Evolutionary conservation across 345 rosid species (phyloP).

Genomic region (Populus tremula): DNA sequence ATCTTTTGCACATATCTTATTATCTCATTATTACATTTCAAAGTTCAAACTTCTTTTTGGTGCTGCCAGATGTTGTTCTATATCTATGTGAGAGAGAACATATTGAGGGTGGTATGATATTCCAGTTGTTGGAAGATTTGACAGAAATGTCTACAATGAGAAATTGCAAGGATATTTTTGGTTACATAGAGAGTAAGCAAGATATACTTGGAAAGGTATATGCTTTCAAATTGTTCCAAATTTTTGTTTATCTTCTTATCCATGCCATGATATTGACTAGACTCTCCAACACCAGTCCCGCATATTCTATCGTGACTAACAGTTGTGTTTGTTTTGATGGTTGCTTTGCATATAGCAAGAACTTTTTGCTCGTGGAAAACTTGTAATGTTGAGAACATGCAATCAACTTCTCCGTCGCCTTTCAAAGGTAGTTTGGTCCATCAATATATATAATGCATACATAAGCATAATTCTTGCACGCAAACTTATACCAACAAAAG

Average conservation of each 20-base stretch:
- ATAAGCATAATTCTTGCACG: not conserved
- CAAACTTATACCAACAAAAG: not conserved
- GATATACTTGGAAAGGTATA: constrained; percentile 87
- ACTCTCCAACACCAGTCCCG: constrained; percentile 4
- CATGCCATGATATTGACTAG: not conserved
- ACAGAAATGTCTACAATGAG: constrained; percentile 98
- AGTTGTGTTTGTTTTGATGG: constrained; percentile 4
- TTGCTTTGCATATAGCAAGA: constrained; percentile 60
- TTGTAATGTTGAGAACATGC: constrained; percentile 98
- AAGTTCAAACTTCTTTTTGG: not conserved
- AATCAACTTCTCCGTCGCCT: constrained; percentile 99
- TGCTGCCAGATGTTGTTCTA: constrained; percentile 68
- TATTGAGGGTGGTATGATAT: constrained; percentile 98
- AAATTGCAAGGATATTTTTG: constrained; percentile 88
- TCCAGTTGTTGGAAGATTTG: constrained; percentile 93
- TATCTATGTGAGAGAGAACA: constrained; percentile 97
- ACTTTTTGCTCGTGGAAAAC: constrained; percentile 98
- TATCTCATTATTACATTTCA: constrained; percentile 3
- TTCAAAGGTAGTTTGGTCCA: constrained; percentile 58
- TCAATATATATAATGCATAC: constrained; percentile 1
- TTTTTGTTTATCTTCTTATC: not conserved
- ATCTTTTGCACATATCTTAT: not conserved
- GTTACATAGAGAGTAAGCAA: constrained; percentile 91
- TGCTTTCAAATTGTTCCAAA: constrained; percentile 1
- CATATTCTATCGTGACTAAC: constrained; percentile 7